Conservation (phyloP, 148 eudicot species). For the Selenicereus undatus region DNA sequence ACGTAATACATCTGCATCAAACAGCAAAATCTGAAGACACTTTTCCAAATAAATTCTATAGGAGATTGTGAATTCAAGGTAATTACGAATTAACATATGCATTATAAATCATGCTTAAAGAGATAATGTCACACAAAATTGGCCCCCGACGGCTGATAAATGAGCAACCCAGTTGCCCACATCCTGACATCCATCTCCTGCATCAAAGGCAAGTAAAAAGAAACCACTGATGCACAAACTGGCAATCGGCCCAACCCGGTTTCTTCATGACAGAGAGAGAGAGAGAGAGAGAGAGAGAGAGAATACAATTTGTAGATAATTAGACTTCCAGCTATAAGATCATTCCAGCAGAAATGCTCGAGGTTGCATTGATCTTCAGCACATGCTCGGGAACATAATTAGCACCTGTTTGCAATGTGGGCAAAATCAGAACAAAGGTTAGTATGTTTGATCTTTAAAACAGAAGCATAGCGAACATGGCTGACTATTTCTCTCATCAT, state of each 20-base stretch:
- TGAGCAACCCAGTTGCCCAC: conserved; percentile 6
- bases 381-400: conserved; percentile 83
- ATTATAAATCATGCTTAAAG: neutral
- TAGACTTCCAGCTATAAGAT: conserved; percentile 13
- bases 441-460: neutral
- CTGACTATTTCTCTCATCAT: too few species aligned
- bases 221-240: conserved; percentile 8
- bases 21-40: neutral
- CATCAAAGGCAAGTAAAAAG: neutral
- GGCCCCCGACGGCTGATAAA: neutral
- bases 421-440: conserved; percentile 13
- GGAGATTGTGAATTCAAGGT: neutral
- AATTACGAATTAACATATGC: conserved; percentile 15
- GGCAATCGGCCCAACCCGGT: conserved; percentile 3
- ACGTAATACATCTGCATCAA: conserved; percentile 5
- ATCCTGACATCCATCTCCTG: conserved; percentile 9
- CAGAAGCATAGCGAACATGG: neutral
- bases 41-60: neutral
- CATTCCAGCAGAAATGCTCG: conserved; percentile 75
- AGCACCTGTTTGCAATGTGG: conserved; percentile 45
- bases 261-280: neutral
- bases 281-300: conserved; percentile 4
- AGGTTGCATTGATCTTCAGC: conserved; percentile 85
- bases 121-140: conserved; percentile 6
- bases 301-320: conserved; percentile 13